Evolutionary conservation across 441 rosid species (phyloP).

Genomic region (Breynia disticha): DNA sequence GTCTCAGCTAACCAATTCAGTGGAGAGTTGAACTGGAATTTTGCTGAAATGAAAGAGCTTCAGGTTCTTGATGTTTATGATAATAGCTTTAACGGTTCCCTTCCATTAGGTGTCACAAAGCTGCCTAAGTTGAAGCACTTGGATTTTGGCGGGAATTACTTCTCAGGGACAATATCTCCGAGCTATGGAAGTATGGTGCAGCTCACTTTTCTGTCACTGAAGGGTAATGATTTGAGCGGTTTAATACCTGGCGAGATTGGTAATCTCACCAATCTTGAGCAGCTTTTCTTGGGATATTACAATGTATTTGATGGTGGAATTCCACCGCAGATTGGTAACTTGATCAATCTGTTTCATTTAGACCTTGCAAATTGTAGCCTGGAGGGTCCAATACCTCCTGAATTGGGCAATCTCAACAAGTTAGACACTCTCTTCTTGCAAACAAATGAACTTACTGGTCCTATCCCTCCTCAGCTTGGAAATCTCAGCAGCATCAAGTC

Average conservation of each 20-base stretch:
- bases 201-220: slow-evolving; percentile 47
- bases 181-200: slow-evolving; percentile 42
- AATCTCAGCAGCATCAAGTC: slow-evolving; percentile 49
- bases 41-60: slow-evolving; percentile 37
- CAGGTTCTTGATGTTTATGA: slow-evolving; percentile 53
- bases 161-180: slow-evolving; percentile 46
- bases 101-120: slow-evolving; percentile 42
- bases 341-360: slow-evolving; percentile 52
- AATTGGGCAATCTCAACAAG: slow-evolving; percentile 52
- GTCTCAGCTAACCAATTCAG: slow-evolving; percentile 48
- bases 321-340: slow-evolving; percentile 50
- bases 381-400: slow-evolving; percentile 51
- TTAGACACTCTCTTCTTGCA: slow-evolving; percentile 69
- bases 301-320: slow-evolving; percentile 61
- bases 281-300: slow-evolving; percentile 66
- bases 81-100: slow-evolving; percentile 68
- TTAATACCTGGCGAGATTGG: slow-evolving; percentile 53
- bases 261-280: slow-evolving; percentile 47
- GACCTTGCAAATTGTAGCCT: slow-evolving; percentile 68
- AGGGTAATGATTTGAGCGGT: slow-evolving; percentile 61
- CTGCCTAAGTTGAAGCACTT: slow-evolving; percentile 41
- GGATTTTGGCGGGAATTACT: slow-evolving; percentile 65
- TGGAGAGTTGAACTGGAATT: slow-evolving; percentile 46
- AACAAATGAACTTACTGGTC: slow-evolving; percentile 49
- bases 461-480: slow-evolving; percentile 52